phyloP scores from a whole-genome alignment of 345 rosid species.

The Gossypium anomalum region DNA sequence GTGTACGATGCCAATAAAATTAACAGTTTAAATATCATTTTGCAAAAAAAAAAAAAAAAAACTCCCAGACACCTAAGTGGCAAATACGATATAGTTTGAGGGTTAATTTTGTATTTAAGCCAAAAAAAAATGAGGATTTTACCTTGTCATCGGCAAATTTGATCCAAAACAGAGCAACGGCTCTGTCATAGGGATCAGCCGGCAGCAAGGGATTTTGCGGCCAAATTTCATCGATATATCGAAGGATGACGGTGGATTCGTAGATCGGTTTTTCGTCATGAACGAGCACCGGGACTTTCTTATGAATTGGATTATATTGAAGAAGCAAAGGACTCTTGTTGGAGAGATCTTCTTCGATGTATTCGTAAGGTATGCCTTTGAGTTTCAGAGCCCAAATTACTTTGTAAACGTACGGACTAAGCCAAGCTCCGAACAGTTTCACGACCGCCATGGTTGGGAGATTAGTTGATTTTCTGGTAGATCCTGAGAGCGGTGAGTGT shows the following conservation, averaged over 20 bases:
- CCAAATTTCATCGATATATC: constrained; percentile 37
- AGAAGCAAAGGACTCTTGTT: constrained; percentile 31
- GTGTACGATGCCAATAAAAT: too few species aligned
- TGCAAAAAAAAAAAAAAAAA: too few species aligned
- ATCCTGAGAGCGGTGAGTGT: background rate
- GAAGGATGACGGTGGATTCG: constrained; percentile 30
- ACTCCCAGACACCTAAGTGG: too few species aligned
- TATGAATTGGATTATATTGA: constrained; percentile 25
- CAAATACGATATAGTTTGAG: too few species aligned
- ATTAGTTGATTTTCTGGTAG: background rate
- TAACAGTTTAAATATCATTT: too few species aligned
- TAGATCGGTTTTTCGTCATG: constrained; percentile 29
- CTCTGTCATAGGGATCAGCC: constrained; percentile 23
- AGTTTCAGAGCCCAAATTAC: constrained; percentile 33
- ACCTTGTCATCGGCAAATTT: constrained; percentile 34
- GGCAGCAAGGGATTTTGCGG: constrained; percentile 27
- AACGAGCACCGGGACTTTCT: constrained; percentile 36
- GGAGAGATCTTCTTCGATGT: constrained; percentile 28
- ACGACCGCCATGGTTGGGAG: constrained; percentile 17
- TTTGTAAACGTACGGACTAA: constrained; percentile 25
- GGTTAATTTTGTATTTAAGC: too few species aligned
- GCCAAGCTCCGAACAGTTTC: constrained; percentile 26
- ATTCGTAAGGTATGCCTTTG: constrained; percentile 28
- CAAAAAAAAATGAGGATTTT: too few species aligned
- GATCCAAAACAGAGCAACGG: constrained; percentile 29